These are phyloP conservation scores for Fonsecaea monophora DNA, from an alignment of 2,329 filamentous ascomycete species.

Conservation along the genomic window DNA sequence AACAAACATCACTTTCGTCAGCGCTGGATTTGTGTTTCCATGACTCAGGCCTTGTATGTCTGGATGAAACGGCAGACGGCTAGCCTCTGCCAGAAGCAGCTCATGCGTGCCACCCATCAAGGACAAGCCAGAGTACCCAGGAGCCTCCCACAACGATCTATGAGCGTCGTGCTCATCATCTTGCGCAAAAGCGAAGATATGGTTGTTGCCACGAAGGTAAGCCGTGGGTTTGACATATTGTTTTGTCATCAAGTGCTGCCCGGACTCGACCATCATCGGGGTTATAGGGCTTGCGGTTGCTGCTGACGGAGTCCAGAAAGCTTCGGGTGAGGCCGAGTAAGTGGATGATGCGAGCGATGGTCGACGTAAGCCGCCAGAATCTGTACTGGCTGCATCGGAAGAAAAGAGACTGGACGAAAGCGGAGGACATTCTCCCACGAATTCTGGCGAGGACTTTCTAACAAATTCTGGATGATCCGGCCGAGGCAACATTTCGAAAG, in stretches of 20 bases:
- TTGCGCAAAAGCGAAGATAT: constrained; percentile 25
- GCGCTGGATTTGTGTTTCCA: constrained; percentile 30
- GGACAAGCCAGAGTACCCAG: constrained; percentile 14
- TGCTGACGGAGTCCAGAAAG: constrained; percentile 34
- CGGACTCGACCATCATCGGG: constrained; percentile 27
- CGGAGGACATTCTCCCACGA: constrained; percentile 30
- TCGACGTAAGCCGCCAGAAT: constrained; percentile 27
- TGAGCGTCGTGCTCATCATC: constrained; percentile 25
- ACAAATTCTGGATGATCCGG: constrained; percentile 28
- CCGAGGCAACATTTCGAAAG: constrained; percentile 29
- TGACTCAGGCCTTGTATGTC: constrained; percentile 15
- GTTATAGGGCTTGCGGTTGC: constrained; percentile 32
- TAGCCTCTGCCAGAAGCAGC: constrained; percentile 8
- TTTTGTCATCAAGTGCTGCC: constrained; percentile 18
- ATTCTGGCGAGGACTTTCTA: constrained; percentile 26
- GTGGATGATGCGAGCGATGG: constrained; percentile 32
- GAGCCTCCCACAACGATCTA: constrained; percentile 24
- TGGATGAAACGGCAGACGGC: constrained; percentile 15
- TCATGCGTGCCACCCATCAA: constrained; percentile 19
- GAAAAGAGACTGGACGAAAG: constrained; percentile 37
- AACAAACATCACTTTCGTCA: constrained; percentile 38
- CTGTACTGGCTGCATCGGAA: constrained; percentile 27
- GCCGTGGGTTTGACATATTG: constrained; percentile 28
- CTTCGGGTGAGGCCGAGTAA: constrained; percentile 31
- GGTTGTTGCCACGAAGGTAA: constrained; percentile 24